A percentile compares a stretch with the other conserved stretches of the same genome.
Evolutionary conservation across 495 filamentous ascomycete genomes (phyloP).

Genomic region (Trichocladium antarcticum): DNA sequence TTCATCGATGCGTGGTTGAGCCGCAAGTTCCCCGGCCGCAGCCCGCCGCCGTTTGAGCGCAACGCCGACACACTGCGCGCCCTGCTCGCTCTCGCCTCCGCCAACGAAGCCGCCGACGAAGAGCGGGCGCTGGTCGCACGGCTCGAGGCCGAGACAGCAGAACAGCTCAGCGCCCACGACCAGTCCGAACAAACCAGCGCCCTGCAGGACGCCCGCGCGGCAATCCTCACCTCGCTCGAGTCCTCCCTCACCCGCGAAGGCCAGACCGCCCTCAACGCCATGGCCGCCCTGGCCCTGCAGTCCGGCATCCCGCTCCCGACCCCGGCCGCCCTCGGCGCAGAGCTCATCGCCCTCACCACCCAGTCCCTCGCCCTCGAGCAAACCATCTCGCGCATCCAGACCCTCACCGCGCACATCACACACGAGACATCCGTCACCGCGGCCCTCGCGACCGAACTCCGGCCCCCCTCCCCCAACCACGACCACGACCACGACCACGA

Average conservation of each 20-base stretch:
- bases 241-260: conserved; percentile 36
- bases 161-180: conserved; percentile 29
- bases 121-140: conserved; percentile 48
- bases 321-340: conserved; percentile 25
- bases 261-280: conserved; percentile 29
- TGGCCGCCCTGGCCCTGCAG: conserved; percentile 30
- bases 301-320: conserved; percentile 25
- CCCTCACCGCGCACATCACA: conserved; percentile 33
- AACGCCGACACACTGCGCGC: conserved; percentile 72
- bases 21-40: conserved; percentile 43
- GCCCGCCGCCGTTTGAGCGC: conserved; percentile 60
- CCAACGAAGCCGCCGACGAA: conserved; percentile 77
- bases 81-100: conserved; percentile 60
- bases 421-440: conserved; percentile 2
- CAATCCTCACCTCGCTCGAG: conserved; percentile 27
- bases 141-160: conserved; percentile 49
- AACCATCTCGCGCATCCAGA: conserved; percentile 29
- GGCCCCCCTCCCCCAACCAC: not conserved
- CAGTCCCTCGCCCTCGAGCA: conserved; percentile 33
- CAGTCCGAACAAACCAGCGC: conserved; percentile 13
- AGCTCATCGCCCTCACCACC: conserved; percentile 31
- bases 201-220: conserved; percentile 32
- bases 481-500: not conserved
- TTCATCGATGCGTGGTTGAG: conserved; percentile 74
- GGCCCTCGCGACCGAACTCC: conserved; percentile 1